A percentile compares a stretch with the other conserved stretches of the same genome.
Evolutionary conservation across 2,329 filamentous ascomycete species (phyloP).

Genomic region (Rhynchosporium agropyri): DNA sequence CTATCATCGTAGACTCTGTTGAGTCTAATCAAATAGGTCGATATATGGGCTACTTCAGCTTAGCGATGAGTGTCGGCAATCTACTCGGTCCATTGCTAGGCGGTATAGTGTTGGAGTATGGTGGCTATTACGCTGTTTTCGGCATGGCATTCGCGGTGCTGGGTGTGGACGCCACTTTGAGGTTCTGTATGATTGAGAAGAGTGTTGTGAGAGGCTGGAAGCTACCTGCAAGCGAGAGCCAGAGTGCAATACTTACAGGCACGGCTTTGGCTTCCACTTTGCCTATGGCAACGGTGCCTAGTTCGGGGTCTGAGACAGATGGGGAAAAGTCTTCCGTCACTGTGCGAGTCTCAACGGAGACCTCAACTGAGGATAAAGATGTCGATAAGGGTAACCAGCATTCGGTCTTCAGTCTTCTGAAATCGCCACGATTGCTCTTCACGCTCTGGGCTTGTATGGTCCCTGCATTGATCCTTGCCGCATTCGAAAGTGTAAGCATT

Average conservation of each 20-base stretch:
- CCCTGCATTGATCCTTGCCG: slow-evolving; percentile 52
- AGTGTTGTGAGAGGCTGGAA: slow-evolving; percentile 48
- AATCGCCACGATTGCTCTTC: slow-evolving; percentile 32
- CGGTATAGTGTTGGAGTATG: slow-evolving; percentile 32
- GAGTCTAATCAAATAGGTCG: slow-evolving; percentile 60
- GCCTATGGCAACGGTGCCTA: background rate
- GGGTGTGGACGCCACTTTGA: slow-evolving; percentile 54
- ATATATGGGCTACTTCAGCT: slow-evolving; percentile 62
- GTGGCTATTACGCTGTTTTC: slow-evolving; percentile 62
- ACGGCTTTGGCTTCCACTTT: background rate
- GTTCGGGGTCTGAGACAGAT: background rate
- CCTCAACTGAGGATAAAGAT: background rate
- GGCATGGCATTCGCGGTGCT: slow-evolving; percentile 58
- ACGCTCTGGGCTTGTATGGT: slow-evolving; percentile 46
- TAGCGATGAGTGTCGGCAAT: slow-evolving; percentile 58
- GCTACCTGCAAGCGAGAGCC: background rate
- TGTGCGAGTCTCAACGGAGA: background rate
- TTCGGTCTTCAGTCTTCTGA: background rate
- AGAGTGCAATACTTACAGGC: background rate
- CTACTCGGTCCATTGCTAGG: slow-evolving; percentile 51
- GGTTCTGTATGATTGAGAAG: slow-evolving; percentile 58
- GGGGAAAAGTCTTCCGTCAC: background rate
- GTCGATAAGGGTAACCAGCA: background rate
- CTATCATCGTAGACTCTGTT: slow-evolving; percentile 70
- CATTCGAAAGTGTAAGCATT: slow-evolving; percentile 48